phyloP scores from a whole-genome alignment of 2,329 filamentous ascomycete species.

The Aurifilum marmelostoma region DNA sequence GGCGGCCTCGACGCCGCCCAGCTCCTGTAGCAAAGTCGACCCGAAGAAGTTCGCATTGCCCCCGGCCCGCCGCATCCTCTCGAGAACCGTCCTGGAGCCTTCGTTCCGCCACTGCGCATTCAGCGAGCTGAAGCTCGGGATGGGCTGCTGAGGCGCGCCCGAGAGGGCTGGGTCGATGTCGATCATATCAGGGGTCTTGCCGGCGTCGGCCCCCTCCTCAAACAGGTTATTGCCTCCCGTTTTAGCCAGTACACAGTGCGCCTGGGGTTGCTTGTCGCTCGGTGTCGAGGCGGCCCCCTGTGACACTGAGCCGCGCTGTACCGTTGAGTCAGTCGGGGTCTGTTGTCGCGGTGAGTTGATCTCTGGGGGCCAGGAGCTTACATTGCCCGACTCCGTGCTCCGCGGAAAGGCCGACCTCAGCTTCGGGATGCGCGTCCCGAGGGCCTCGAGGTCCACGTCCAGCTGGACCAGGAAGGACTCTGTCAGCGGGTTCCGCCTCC shows the following conservation, averaged over 20 bases:
- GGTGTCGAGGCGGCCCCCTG: conserved; percentile 10
- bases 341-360: background rate
- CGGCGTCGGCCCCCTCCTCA: conserved; percentile 47
- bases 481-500: conserved; percentile 84
- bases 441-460: conserved; percentile 84
- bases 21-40: conserved; percentile 43
- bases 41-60: conserved; percentile 30
- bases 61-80: conserved; percentile 31
- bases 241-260: conserved; percentile 48
- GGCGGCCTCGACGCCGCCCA: conserved; percentile 45
- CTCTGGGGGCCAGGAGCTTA: conserved; percentile 44
- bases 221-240: conserved; percentile 49
- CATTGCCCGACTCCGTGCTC: conserved; percentile 49
- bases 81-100: conserved; percentile 6
- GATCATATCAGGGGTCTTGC: conserved; percentile 44
- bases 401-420: conserved; percentile 59
- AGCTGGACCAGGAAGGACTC: conserved; percentile 94
- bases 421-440: conserved; percentile 64
- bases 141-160: conserved; percentile 33
- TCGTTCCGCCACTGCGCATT: conserved; percentile 26
- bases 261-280: conserved; percentile 23
- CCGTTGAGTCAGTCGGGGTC: background rate
- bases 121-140: conserved; percentile 35
- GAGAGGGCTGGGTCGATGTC: conserved; percentile 42
- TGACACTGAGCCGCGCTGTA: conserved; percentile 8